phyloP scores from a whole-genome alignment of 2,329 filamentous ascomycete species.

The Esteya vermicola region DNA sequence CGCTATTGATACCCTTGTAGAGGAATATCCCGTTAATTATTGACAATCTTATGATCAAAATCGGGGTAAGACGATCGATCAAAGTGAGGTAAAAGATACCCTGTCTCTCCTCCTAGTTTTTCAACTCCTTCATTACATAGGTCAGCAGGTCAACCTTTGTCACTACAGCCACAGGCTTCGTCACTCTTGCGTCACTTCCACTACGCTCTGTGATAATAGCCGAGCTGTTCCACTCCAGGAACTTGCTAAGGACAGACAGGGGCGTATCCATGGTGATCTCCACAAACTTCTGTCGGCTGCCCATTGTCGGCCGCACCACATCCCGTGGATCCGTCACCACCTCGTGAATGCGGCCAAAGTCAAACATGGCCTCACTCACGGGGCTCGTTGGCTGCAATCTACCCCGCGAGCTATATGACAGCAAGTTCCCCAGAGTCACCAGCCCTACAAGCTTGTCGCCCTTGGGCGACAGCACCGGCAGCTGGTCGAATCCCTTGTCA shows the following conservation, averaged over 20 bases:
- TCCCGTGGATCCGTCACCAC: conserved; percentile 77
- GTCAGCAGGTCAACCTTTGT: conserved; percentile 93
- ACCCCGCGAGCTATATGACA: conserved; percentile 77
- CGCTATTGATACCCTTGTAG: too few relatives aligned
- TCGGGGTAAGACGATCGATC: too few relatives aligned
- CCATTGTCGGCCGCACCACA: conserved; percentile 24
- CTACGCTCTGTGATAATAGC: conserved; percentile 78
- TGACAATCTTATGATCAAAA: too few relatives aligned
- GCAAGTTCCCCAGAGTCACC: conserved; percentile 85
- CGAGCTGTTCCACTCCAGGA: conserved; percentile 97
- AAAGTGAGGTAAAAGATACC: neutral
- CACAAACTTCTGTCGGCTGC: conserved; percentile 50
- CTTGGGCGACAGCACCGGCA: conserved; percentile 66
- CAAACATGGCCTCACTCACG: conserved; percentile 89
- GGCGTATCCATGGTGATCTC: conserved; percentile 89
- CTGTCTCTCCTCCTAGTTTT: conserved; percentile 13
- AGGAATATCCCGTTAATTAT: too few relatives aligned
- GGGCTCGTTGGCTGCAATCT: conserved; percentile 60
- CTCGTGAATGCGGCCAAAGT: conserved; percentile 78
- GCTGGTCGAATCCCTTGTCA: conserved; percentile 94
- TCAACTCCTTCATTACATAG: conserved; percentile 64
- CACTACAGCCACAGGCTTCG: conserved; percentile 76
- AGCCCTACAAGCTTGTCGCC: conserved; percentile 71
- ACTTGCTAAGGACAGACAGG: conserved; percentile 69
- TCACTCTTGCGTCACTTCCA: conserved; percentile 32